Evolutionary conservation across 495 filamentous ascomycete genomes (phyloP), one percentile per base, ranked within the genome.

Genomic region (Podospora pseudoanserina): DNA sequence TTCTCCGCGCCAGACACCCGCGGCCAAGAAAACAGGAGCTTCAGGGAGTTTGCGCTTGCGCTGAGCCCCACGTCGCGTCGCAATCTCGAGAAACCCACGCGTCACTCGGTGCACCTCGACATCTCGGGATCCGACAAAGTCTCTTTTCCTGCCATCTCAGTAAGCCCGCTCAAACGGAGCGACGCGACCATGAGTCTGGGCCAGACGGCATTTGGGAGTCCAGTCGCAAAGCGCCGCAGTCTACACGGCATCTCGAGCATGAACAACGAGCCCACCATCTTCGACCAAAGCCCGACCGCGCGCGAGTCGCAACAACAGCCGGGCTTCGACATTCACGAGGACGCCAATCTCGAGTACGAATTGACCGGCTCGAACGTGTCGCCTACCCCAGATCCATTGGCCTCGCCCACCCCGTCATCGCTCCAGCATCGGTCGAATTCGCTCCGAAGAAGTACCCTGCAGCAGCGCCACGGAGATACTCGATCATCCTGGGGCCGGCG

Each of bases 151-250:
- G 80, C 88, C 18, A 77, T 84, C 20, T 88, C 90, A 60, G 88
- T 90, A 32, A 97, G 94, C 75, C 95, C 95, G 0, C 79, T 99
- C 58, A 98, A 98, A 80, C 87, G 96, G 61, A 96, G 88, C 72
- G 95, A 99, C 77, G 90, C 91, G 5, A 89, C 90, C 16, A 95
- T 96, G 91, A 91, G 91, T 73, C 77, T 96, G 16, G 94, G 96
- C 70, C 88, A 90, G 62, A 80, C 87, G 18, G 87, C 83, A 67
- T 81, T 89, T n/a, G 92, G 89, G 49, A 97, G 91, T 71, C 93
- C 94, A 2, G 89, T 92, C 23, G 88, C 91, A 15, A 97, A 97
- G 83, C 84, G 94, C 59, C 87, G 94, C 67, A 96, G 93, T 75
- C 79, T 94, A 49, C 91, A 95, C 71, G 88, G 88, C 15, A 81